phyloP scores from a whole-genome alignment of 2,329 filamentous ascomycete species.

The Cephalotrichum gorgonifer region DNA sequence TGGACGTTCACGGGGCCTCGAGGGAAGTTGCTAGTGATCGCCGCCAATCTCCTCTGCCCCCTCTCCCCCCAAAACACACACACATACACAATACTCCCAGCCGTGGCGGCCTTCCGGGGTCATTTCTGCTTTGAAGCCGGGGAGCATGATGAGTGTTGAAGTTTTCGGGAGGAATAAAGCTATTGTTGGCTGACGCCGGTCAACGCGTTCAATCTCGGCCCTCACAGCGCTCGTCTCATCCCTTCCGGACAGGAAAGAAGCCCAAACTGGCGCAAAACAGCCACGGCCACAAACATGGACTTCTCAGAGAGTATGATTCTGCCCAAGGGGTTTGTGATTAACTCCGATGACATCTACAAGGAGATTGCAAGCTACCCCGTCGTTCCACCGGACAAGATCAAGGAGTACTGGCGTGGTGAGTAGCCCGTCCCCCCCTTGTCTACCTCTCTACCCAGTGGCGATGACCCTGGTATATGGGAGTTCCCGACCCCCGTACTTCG shows the following conservation, averaged over 20 bases:
- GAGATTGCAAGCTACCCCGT: constrained; percentile 41
- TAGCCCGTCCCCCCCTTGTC: constrained; percentile 5
- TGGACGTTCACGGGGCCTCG: not conserved
- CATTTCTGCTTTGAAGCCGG: not conserved
- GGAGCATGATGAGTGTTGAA: not conserved
- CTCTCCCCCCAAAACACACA: no score
- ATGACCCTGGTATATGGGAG: constrained; percentile 8
- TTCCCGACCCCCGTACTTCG: no score
- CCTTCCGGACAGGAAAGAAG: no score
- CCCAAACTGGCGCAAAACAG: no score
- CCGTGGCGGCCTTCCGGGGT: not conserved
- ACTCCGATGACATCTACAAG: constrained; percentile 39
- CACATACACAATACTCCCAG: no score
- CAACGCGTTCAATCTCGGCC: not conserved
- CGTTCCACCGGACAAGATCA: constrained; percentile 41
- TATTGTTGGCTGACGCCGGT: not conserved
- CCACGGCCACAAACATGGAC: constrained; percentile 19
- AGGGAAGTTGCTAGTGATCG: not conserved
- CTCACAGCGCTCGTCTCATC: not conserved
- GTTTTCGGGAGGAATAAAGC: not conserved
- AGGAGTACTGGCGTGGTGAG: constrained; percentile 47
- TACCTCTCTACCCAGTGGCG: constrained; percentile 8
- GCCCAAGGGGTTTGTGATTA: constrained; percentile 47
- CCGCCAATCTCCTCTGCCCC: not conserved
- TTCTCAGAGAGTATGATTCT: constrained; percentile 32